Evolutionary conservation across 768 basidiomycete species (phyloP).

Genomic region (Phaffia australis): DNA sequence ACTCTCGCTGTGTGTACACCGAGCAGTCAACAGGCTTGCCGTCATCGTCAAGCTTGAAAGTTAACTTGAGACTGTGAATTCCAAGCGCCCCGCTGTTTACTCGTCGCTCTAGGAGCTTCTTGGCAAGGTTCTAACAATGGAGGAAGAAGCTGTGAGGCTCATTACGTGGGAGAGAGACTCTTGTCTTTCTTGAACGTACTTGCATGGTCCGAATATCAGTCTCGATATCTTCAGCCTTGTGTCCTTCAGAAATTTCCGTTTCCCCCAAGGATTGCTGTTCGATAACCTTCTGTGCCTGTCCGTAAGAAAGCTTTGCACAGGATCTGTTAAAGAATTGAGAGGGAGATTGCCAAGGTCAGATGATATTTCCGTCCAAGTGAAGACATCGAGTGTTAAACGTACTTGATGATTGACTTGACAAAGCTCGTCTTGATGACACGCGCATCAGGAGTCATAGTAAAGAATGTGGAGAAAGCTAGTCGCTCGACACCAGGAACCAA

Average conservation of each 20-base stretch:
- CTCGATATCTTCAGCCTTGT: conserved; percentile 53
- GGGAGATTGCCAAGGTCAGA: not conserved
- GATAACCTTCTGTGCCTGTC: conserved; percentile 68
- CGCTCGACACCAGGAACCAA: conserved; percentile 78
- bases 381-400: conserved; percentile 29
- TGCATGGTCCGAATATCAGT: conserved; percentile 63
- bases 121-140: conserved; percentile 47
- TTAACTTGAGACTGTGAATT: conserved; percentile 56
- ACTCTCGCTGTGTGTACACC: conserved; percentile 54
- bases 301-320: conserved; percentile 71
- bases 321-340: conserved; percentile 48
- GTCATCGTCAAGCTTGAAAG: conserved; percentile 64
- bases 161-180: not conserved
- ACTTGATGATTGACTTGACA: conserved; percentile 85
- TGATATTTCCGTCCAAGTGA: not conserved
- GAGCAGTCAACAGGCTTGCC: conserved; percentile 71
- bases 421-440: conserved; percentile 81
- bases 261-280: conserved; percentile 53
- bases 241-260: conserved; percentile 49
- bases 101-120: conserved; percentile 59
- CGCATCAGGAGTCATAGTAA: conserved; percentile 73
- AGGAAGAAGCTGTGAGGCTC: not conserved
- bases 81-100: conserved; percentile 69
- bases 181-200: conserved; percentile 29
- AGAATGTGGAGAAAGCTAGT: conserved; percentile 78